A percentile compares a stretch with the other conserved stretches of the same genome.
phyloP scores from a whole-genome alignment of 1,284 basidiomycete genomes.

The Ganoderma boninense region DNA sequence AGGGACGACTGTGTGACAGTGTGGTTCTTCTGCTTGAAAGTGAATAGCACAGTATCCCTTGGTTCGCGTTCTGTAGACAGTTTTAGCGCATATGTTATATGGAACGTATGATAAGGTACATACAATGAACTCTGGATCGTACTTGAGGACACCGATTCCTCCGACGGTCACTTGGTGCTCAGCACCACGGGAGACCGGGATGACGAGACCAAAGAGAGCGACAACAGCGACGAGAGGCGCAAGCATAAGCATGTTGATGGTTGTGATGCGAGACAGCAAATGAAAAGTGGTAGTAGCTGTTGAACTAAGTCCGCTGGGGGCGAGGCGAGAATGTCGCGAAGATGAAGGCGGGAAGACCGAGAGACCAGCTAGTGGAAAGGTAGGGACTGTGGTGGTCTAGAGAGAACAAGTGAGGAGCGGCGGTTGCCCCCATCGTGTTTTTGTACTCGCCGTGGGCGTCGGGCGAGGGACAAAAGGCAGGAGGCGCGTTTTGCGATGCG shows the following conservation, averaged over 20 bases:
- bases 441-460: constrained; percentile 13
- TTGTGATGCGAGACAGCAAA: neutral
- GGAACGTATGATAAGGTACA: constrained; percentile 35
- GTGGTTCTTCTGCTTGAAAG: constrained; percentile 69
- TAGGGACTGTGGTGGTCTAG: constrained; percentile 12
- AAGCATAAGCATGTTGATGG: constrained; percentile 15
- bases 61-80: constrained; percentile 49
- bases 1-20: constrained; percentile 69
- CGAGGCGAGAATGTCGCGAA: constrained; percentile 12
- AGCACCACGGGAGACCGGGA: constrained; percentile 43
- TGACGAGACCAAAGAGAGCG: constrained; percentile 38
- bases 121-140: constrained; percentile 55
- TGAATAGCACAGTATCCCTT: constrained; percentile 61
- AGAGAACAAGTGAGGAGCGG: constrained; percentile 9
- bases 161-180: constrained; percentile 60
- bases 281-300: neutral
- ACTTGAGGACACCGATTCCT: constrained; percentile 54
- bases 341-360: constrained; percentile 5
- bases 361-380: constrained; percentile 15
- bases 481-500: constrained; percentile 22
- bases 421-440: constrained; percentile 12
- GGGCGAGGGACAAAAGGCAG: constrained; percentile 25
- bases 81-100: neutral
- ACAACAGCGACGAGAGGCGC: constrained; percentile 27
- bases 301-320: neutral